phyloP scores from a whole-genome alignment of 305 asterid species.

The Fraxinus ornus region DNA sequence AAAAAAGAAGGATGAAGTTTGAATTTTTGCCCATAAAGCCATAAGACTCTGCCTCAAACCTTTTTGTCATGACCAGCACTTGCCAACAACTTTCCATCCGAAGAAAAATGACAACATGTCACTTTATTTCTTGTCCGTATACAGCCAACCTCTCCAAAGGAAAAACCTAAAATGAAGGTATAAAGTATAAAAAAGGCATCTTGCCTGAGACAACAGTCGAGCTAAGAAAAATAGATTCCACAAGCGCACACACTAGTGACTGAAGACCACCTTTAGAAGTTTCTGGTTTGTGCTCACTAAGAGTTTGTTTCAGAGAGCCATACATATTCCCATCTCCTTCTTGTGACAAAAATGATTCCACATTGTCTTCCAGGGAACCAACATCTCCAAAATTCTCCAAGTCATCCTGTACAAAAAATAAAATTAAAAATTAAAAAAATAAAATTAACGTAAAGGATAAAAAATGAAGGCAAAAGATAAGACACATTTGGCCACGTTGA shows the following conservation, averaged over 20 bases:
- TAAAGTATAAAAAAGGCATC: neutral
- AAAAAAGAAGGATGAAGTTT: neutral
- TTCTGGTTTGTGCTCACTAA: conserved; percentile 72
- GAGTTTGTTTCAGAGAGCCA: conserved; percentile 70
- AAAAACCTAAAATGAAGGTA: conserved; percentile 56
- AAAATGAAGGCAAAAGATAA: conserved; percentile 10
- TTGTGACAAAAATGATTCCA: conserved; percentile 69
- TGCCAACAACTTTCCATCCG: conserved; percentile 95
- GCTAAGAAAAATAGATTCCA: conserved; percentile 8
- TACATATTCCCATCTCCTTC: conserved; percentile 83
- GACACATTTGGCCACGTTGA: neutral
- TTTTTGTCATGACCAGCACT: conserved; percentile 80
- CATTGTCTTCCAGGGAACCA: conserved; percentile 74
- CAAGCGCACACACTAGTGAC: neutral
- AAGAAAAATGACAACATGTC: conserved; percentile 95
- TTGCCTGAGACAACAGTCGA: neutral
- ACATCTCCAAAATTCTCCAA: conserved; percentile 83
- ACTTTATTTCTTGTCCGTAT: conserved; percentile 88
- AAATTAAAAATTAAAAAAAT: neutral
- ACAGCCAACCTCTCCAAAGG: conserved; percentile 91
- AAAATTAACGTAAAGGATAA: conserved; percentile 1
- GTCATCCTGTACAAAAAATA: conserved; percentile 57
- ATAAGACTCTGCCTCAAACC: neutral
- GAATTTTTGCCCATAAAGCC: neutral
- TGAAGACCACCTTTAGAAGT: conserved; percentile 63